Base-by-base conservation (phyloP, 2,329 filamentous ascomycete species). In the Magnaporthiopsis poae region DNA sequence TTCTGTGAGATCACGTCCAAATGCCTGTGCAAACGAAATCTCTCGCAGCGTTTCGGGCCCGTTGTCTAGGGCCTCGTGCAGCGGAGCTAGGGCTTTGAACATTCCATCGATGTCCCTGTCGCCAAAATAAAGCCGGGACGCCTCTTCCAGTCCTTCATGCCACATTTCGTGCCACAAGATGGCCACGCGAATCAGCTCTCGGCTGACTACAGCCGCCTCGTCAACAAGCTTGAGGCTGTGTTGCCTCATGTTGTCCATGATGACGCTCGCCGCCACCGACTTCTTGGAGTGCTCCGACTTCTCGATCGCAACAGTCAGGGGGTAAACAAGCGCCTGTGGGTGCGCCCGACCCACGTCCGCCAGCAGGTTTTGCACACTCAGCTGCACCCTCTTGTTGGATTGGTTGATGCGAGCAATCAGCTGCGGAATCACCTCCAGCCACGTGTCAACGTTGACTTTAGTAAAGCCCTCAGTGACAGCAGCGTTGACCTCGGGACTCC, bases 151-250 rank as follows among this genome's bases (percentile, higher is more conserved):
- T 35, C 91, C 96, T 77, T 99, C 96, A 71, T 99, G 95, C 95
- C 95, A 99, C 70, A 96, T 90, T 74, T 99, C 95, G 74, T 99
- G 95, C 96, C 96, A 99, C 31, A 99, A 78, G 1, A 99, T 94
- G 21, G 95, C 95, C 68, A 99, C 96, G 65, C 95, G 88, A 74
- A 99, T 98, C 66, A 99, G 86, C 76, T 99, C 96, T 73, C 95
- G 90, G 75, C 94, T 98, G 71, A 99, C 93, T 62, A 93, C 84
- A 74, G 96, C 94, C 52, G 95, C 95, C 77, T 99, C 95, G 70
- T 97, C 91, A 11, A 99, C 95, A 52, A 99, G 84, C 72, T 87
- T 90, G 27, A 92, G 88, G 74, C 93, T 98, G 75, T 99, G 96
- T 71, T 94, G 90, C 59, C 93, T 90, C 92, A 99, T 96, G 74